Percentiles rank a stretch among this genome's conserved stretches.
phyloP scores from a whole-genome alignment of 2,329 filamentous ascomycete species.

The Exophiala oligosperma region DNA sequence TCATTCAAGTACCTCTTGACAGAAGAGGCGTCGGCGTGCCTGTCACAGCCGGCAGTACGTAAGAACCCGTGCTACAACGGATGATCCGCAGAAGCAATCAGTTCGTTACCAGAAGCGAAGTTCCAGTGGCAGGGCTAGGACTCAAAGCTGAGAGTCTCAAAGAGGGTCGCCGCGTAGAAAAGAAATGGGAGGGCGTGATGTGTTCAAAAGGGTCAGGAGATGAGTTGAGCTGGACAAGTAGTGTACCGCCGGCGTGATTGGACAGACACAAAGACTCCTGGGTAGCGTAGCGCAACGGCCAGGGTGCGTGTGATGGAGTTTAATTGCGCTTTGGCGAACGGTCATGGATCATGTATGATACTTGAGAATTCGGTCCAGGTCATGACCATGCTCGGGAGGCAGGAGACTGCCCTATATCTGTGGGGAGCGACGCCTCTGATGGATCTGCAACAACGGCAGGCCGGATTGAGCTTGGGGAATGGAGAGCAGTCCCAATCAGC shows the following conservation, averaged over 20 bases:
- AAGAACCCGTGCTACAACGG: conserved; percentile 15
- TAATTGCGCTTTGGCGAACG: conserved; percentile 8
- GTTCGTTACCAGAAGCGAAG: conserved; percentile 6
- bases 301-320: conserved; percentile 16
- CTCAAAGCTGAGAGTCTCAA: conserved; percentile 14
- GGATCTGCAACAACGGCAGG: conserved; percentile 12
- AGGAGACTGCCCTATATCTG: conserved; percentile 14
- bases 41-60: conserved; percentile 16
- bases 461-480: conserved; percentile 11
- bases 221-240: conserved; percentile 10
- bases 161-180: conserved; percentile 2
- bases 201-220: conserved; percentile 17
- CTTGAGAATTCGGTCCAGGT: conserved; percentile 8
- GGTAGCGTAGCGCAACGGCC: conserved; percentile 24
- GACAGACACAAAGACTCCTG: conserved; percentile 8
- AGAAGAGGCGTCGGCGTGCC: conserved; percentile 11
- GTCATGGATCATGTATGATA: conserved; percentile 8
- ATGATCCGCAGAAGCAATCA: conserved; percentile 22
- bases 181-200: conserved; percentile 9
- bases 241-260: conserved; percentile 19
- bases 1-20: conserved; percentile 29
- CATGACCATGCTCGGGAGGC: conserved; percentile 3
- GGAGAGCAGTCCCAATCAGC: conserved; percentile 12
- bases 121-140: conserved; percentile 12
- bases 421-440: conserved; percentile 10